Percentiles rank a stretch among this genome's conserved stretches.
These are phyloP conservation scores for Pleurotus pulmonarius DNA, from an alignment of 768 basidiomycete species.

Conservation along the genomic window DNA sequence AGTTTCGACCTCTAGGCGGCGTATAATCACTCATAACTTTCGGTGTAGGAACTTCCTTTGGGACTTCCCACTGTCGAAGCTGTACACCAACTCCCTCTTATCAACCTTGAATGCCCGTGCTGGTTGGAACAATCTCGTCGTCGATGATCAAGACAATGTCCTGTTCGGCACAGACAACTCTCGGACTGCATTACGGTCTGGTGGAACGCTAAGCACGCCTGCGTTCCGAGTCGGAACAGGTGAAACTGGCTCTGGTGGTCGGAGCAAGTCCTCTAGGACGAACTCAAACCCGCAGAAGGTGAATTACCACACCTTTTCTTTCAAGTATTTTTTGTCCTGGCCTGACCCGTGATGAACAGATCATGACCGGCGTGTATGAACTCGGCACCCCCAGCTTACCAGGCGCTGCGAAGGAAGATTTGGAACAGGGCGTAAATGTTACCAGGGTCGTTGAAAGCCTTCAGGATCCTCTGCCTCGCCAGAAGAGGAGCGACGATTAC, in stretches of 20 bases:
- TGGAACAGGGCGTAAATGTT: background rate
- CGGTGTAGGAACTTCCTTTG: slow-evolving; percentile 8
- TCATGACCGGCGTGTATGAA: slow-evolving; percentile 7
- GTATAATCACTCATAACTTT: background rate
- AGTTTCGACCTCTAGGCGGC: background rate
- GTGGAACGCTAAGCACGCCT: background rate
- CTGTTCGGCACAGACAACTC: background rate
- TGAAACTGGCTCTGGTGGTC: background rate
- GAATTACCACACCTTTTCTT: background rate
- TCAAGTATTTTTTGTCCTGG: background rate
- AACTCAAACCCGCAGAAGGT: slow-evolving; percentile 5
- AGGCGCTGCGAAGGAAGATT: background rate
- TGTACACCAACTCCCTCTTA: slow-evolving; percentile 10
- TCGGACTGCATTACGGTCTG: background rate
- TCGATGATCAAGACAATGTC: background rate
- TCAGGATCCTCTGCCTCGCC: slow-evolving; percentile 1
- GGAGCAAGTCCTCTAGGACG: background rate
- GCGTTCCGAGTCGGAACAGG: background rate
- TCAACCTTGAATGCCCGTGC: slow-evolving; percentile 10
- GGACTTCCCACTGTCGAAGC: slow-evolving; percentile 9
- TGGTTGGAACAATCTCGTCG: slow-evolving; percentile 7
- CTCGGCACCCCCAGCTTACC: background rate
- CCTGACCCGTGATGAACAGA: background rate
- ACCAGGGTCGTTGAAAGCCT: slow-evolving; percentile 5
- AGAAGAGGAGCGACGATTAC: background rate